These are phyloP conservation scores for Fraxinus angustifolia DNA, from an alignment of 305 asterid species.

Conservation along the genomic window DNA sequence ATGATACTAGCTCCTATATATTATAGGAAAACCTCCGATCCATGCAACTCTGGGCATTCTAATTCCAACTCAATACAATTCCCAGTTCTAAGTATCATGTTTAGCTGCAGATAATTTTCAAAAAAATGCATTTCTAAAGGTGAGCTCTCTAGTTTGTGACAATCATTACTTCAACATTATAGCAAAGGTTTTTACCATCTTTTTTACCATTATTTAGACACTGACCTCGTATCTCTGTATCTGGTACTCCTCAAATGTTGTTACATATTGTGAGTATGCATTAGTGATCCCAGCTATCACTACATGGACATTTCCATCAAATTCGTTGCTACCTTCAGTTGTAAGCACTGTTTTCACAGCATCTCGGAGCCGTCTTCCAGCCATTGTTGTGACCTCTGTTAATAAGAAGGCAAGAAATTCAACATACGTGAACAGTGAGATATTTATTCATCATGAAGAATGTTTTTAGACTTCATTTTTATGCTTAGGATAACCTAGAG, in stretches of 20 bases:
- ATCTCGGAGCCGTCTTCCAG: conserved; percentile 95
- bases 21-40: not conserved
- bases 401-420: not conserved
- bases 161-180: not conserved
- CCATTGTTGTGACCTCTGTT: conserved; percentile 94
- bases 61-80: not conserved
- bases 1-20: not conserved
- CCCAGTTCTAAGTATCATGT: not conserved
- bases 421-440: not conserved
- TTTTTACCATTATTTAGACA: conserved; percentile 7
- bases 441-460: conserved; percentile 2
- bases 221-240: conserved; percentile 96
- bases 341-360: conserved; percentile 60
- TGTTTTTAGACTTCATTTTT: not conserved
- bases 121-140: not conserved
- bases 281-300: conserved; percentile 94
- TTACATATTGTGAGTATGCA: conserved; percentile 84
- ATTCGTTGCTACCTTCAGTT: conserved; percentile 44
- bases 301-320: conserved; percentile 58
- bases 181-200: not conserved
- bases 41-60: not conserved
- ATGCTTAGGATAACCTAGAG: not conserved
- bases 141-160: not conserved
- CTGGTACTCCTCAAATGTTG: conserved; percentile 84
- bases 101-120: not conserved